These are phyloP conservation scores for Neostapfia colusana DNA, from an alignment of 176 grass and related monocot species.

Conservation along the genomic window DNA sequence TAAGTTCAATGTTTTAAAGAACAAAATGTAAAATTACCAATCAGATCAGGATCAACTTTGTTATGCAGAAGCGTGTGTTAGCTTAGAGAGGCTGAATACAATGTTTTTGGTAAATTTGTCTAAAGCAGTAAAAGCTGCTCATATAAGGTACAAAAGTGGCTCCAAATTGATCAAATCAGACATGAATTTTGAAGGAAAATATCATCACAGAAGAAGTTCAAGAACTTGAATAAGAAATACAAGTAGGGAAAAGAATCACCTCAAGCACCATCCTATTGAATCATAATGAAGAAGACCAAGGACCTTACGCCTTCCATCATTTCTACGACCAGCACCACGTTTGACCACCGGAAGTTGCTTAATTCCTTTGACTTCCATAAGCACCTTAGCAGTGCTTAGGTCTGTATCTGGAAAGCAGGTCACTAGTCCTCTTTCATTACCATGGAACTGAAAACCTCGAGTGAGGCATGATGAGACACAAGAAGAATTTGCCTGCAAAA, in stretches of 20 bases:
- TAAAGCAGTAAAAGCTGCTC: background rate
- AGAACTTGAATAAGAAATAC: conserved; percentile 18
- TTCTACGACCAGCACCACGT: conserved; percentile 61
- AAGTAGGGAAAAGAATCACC: conserved; percentile 49
- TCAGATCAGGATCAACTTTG: background rate
- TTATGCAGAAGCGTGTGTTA: conserved; percentile 12
- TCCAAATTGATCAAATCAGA: background rate
- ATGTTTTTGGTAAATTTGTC: background rate
- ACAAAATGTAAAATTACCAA: background rate
- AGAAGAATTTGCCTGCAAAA: conserved; percentile 63
- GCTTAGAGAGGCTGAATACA: background rate
- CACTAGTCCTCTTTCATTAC: conserved; percentile 79
- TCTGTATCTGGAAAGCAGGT: conserved; percentile 94
- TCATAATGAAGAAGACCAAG: conserved; percentile 93
- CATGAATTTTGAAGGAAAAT: background rate
- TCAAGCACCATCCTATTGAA: conserved; percentile 76
- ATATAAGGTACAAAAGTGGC: background rate
- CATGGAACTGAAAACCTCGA: conserved; percentile 83
- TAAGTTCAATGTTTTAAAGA: background rate
- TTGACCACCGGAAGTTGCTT: conserved; percentile 97
- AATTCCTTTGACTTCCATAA: conserved; percentile 98
- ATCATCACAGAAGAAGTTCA: background rate
- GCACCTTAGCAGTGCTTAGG: conserved; percentile 89
- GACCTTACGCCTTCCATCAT: conserved; percentile 70
- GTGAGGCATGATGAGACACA: conserved; percentile 72